Conservation (phyloP, 1,284 basidiomycete genomes). For the Rhodotorula sp. region DNA sequence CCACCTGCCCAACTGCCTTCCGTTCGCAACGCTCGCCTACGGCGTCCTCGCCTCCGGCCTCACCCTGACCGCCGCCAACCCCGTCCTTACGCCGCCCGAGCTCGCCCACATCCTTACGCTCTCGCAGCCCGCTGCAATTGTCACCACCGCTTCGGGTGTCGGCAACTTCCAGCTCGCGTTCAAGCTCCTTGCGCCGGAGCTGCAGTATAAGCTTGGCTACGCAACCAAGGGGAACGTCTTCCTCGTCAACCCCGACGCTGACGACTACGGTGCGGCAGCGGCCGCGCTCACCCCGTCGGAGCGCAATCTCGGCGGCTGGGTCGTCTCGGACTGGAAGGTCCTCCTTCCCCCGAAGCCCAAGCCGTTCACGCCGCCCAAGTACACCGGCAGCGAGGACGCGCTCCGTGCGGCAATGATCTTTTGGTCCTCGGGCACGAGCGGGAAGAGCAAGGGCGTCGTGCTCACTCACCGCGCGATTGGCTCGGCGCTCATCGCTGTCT, state of each 20-base stretch:
- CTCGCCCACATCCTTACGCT: slow-evolving; percentile 51
- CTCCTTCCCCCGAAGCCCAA: slow-evolving; percentile 33
- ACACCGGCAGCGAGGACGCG: slow-evolving; percentile 26
- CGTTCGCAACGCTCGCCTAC: slow-evolving; percentile 49
- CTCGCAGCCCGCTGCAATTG: slow-evolving; percentile 49
- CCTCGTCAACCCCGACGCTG: slow-evolving; percentile 40
- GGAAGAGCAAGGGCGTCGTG: slow-evolving; percentile 52
- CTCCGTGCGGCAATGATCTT: slow-evolving; percentile 42
- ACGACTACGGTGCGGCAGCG: slow-evolving; percentile 42
- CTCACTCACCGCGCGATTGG: slow-evolving; percentile 49
- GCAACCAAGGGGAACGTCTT: slow-evolving; percentile 41
- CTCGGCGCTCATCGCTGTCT: slow-evolving; percentile 47
- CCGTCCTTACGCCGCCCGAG: slow-evolving; percentile 50
- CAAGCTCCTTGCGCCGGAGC: slow-evolving; percentile 18
- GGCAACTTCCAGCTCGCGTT: slow-evolving; percentile 38
- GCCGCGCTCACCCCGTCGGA: neutral
- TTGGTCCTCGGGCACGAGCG: slow-evolving; percentile 52
- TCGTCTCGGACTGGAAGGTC: slow-evolving; percentile 38
- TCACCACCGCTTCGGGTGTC: slow-evolving; percentile 45
- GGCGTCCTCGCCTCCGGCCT: slow-evolving; percentile 48
- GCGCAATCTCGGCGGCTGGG: slow-evolving; percentile 13
- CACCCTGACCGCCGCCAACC: slow-evolving; percentile 50
- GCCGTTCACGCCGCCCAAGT: slow-evolving; percentile 37
- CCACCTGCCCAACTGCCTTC: slow-evolving; percentile 52
- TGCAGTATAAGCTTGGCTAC: slow-evolving; percentile 26